A percentile compares a stretch with the other conserved stretches of the same genome.
Conservation (phyloP, 352 stramenopile genomes). For the Globisporangium nunn region DNA sequence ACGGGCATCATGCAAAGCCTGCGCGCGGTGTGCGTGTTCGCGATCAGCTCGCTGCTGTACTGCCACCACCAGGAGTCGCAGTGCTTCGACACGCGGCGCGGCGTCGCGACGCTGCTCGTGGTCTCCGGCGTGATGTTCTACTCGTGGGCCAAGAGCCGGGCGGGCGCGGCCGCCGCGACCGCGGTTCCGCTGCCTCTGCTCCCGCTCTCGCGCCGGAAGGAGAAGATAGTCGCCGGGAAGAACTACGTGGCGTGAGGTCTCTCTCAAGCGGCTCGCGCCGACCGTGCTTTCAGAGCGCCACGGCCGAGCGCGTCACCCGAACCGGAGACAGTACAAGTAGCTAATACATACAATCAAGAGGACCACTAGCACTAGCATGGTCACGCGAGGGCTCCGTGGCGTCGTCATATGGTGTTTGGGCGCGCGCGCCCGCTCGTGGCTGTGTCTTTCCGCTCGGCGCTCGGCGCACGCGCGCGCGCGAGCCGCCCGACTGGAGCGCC, state of each 20-base stretch:
- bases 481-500: no score
- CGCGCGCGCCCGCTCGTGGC: no score
- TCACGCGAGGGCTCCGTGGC: no score
- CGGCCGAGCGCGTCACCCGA: no score
- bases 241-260: conserved; percentile 50
- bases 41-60: conserved; percentile 77
- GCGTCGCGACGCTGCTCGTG: conserved; percentile 75
- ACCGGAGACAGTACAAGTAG: no score
- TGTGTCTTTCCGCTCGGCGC: no score
- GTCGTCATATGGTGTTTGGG: no score
- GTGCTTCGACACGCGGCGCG: conserved; percentile 80
- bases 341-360: no score
- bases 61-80: conserved; percentile 82
- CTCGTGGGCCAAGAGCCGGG: conserved; percentile 76
- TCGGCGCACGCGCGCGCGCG: no score
- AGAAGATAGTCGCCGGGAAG: conserved; percentile 54
- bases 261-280: no score
- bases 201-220: conserved; percentile 10
- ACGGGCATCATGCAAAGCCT: conserved; percentile 87
- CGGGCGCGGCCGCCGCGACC: conserved; percentile 18
- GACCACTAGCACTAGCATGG: no score
- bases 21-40: conserved; percentile 80
- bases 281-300: no score
- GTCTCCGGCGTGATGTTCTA: conserved; percentile 81
- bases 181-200: conserved; percentile 1